Conservation (phyloP, 2,329 filamentous ascomycete species). For the Pseudopithomyces chartarum region DNA sequence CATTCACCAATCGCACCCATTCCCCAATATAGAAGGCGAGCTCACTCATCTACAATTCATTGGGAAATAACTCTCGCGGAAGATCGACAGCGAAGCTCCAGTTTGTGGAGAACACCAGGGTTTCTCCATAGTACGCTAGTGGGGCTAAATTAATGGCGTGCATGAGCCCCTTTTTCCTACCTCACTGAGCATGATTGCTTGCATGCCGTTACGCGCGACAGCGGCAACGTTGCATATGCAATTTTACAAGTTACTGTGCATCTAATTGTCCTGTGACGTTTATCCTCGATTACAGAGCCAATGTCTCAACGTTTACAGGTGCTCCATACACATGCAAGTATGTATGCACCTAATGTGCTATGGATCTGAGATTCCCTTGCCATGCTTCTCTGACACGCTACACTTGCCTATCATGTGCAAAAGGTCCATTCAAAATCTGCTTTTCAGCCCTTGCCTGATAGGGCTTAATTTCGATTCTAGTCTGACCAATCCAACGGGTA, state of each 20-base stretch:
- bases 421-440: neutral
- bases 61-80: neutral
- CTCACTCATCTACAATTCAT: neutral
- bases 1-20: neutral
- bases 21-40: neutral
- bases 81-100: constrained; percentile 4
- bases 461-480: neutral
- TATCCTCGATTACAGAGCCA: too few relatives aligned
- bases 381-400: too few relatives aligned
- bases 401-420: neutral
- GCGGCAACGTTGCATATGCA: neutral
- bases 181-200: neutral
- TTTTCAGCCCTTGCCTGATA: neutral
- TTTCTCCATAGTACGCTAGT: constrained; percentile 7
- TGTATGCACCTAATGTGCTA: too few relatives aligned
- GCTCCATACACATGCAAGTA: too few relatives aligned
- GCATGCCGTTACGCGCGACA: neutral
- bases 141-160: neutral
- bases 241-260: neutral
- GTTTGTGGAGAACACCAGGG: constrained; percentile 5
- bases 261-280: too few relatives aligned
- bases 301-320: too few relatives aligned
- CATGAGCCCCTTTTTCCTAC: constrained; percentile 3
- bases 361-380: too few relatives aligned
- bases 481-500: neutral